phyloP scores from a whole-genome alignment of 768 basidiomycete genomes.

The Pleurotus tuoliensis region DNA sequence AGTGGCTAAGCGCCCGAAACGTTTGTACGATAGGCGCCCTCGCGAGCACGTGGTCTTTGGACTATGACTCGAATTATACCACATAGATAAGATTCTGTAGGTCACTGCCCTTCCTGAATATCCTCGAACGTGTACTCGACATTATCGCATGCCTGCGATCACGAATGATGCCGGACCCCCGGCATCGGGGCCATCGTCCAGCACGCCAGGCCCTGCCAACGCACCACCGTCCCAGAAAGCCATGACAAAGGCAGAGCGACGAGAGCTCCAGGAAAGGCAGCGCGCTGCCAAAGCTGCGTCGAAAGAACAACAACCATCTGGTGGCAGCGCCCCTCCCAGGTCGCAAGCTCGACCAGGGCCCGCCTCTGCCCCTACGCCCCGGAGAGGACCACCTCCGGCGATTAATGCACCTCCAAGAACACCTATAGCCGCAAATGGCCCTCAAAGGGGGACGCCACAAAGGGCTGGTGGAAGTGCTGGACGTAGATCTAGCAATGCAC shows the following conservation, averaged over 20 bases:
- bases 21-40: too few species aligned
- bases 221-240: slow-evolving; percentile 57
- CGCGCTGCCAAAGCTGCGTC: slow-evolving; percentile 67
- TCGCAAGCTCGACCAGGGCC: neutral
- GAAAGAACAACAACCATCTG: slow-evolving; percentile 28
- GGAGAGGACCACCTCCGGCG: neutral
- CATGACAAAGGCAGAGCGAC: slow-evolving; percentile 77
- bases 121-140: too few species aligned
- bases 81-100: too few species aligned
- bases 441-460: slow-evolving; percentile 3
- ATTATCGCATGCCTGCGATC: neutral
- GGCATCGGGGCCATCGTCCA: slow-evolving; percentile 7
- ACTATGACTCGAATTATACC: too few species aligned
- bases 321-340: slow-evolving; percentile 1
- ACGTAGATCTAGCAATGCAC: slow-evolving; percentile 3
- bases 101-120: too few species aligned
- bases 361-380: slow-evolving; percentile 11
- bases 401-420: slow-evolving; percentile 11
- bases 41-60: too few species aligned
- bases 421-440: neutral
- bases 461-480: slow-evolving; percentile 6
- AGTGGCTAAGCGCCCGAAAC: too few species aligned
- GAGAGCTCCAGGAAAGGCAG: slow-evolving; percentile 77
- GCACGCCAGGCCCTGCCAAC: slow-evolving; percentile 12
- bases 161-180: slow-evolving; percentile 20